Evolutionary conservation across 768 basidiomycete species (phyloP), one percentile per base, ranked within the genome.

Genomic region (Roridomyces roridus): DNA sequence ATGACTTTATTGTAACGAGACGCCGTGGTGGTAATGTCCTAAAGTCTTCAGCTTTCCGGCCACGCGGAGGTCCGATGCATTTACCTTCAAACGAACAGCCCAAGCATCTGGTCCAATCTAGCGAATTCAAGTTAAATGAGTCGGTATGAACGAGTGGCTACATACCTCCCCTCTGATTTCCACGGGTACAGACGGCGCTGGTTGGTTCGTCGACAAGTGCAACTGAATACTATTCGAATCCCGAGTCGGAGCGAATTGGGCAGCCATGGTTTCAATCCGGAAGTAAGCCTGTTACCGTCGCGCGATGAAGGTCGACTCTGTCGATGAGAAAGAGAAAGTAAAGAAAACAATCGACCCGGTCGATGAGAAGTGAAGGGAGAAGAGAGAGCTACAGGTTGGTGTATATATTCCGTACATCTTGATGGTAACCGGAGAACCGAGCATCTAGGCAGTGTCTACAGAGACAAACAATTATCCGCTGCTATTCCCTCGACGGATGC

Each of bases 61-160:
- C 3, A 34, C 11, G 15, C 11, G 15, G 31, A 34, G 15, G 15
- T 15, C 3, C 10, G 69, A 63, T 25, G 74, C 69, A 29, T 11
- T 34, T 3, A 2, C 31, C 31, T 34, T 34, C 31, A 83, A 51
- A 26, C 84, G 77, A 9, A 63, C 62, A 29, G 69, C 72, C 84
- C 83, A 85, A 6, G 69, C 70, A 45, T 78, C 77, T 5, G 71
- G 68, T 6, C 75, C 65, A 53, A 83, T 70, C 79, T 84, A 42
- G 21, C 23, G 40, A 28, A 46, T 34, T 17, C 11, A 44, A 43
- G 20, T 29, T 26, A 23, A 4, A 44, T 44, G 43, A 51, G 25
- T 28, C 6, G 12, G 7, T 20, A 34, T 21, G 20, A 18, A 57
- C 20, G 25, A n/a, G n/a, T n/a, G n/a, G n/a, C n/a, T n/a, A n/a